Percentiles rank a stretch among this genome's conserved stretches.
phyloP scores from a whole-genome alignment of 306 rosid species.

The Trifolium fragiferum region DNA sequence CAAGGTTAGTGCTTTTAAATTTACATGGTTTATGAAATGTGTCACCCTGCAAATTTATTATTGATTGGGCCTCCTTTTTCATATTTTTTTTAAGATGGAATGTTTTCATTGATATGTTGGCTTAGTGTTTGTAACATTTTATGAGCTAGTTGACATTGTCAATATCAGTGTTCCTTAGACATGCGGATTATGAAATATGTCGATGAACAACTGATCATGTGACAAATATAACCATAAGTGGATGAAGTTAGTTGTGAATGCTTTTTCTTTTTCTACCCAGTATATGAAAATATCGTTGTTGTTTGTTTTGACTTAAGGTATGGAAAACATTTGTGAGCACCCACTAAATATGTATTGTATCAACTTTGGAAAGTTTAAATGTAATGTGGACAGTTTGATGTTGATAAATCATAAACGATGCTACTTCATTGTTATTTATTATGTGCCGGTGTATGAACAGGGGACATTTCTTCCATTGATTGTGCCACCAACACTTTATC shows the following conservation, averaged over 20 bases:
- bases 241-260: too few relatives aligned
- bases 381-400: conserved; percentile 19
- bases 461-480: conserved; percentile 89
- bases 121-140: conserved; percentile 21
- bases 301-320: conserved; percentile 15
- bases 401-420: conserved; percentile 19
- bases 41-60: conserved; percentile 13
- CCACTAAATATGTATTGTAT: conserved; percentile 17
- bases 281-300: conserved; percentile 6
- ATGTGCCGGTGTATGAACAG: conserved; percentile 53
- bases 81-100: not conserved
- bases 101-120: conserved; percentile 24
- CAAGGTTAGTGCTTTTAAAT: conserved; percentile 64
- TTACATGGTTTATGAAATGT: conserved; percentile 2
- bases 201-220: conserved; percentile 2
- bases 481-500: conserved; percentile 85
- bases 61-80: conserved; percentile 20
- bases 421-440: conserved; percentile 22
- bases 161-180: conserved; percentile 26
- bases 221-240: not conserved
- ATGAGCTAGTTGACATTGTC: conserved; percentile 9
- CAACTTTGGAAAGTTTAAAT: conserved; percentile 15
- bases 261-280: too few relatives aligned
- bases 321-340: conserved; percentile 6
- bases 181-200: not conserved